These are phyloP conservation scores for Penicillium thymicola DNA, from an alignment of 2,329 filamentous ascomycete genomes.

Conservation along the genomic window DNA sequence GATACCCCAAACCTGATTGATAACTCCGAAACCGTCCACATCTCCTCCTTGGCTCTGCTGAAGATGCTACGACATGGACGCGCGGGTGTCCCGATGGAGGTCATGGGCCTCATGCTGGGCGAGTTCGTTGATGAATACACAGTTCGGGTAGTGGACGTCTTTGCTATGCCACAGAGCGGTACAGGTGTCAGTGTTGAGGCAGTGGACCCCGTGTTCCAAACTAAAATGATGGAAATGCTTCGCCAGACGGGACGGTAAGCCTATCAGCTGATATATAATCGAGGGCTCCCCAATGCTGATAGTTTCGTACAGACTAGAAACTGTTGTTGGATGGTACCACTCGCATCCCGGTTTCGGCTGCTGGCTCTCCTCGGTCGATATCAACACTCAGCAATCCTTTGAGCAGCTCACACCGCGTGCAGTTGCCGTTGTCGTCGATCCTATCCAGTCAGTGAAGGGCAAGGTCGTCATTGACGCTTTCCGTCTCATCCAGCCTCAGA, in stretches of 20 bases:
- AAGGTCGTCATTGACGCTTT: constrained; percentile 99
- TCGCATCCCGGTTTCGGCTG: constrained; percentile 98
- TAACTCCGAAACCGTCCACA: constrained; percentile 99
- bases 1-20: constrained; percentile 91
- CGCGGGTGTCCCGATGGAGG: constrained; percentile 98
- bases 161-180: constrained; percentile 98
- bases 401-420: constrained; percentile 96
- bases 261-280: background rate
- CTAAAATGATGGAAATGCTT: constrained; percentile 99
- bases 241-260: constrained; percentile 88
- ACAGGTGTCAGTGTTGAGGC: constrained; percentile 98
- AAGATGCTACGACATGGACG: constrained; percentile 99
- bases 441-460: constrained; percentile 98
- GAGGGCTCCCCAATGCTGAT: constrained; percentile 3
- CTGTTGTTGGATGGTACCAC: constrained; percentile 99
- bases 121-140: constrained; percentile 99
- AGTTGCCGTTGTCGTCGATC: constrained; percentile 96
- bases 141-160: constrained; percentile 95
- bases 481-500: constrained; percentile 96
- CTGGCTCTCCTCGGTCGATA: constrained; percentile 98
- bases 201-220: constrained; percentile 97
- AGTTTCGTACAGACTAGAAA: constrained; percentile 67
- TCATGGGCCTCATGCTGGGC: constrained; percentile 98
- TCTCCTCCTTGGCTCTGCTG: constrained; percentile 90
- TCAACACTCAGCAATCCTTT: constrained; percentile 99